Conservation (phyloP, 345 rosid genomes). For the Syzygium oleosum region DNA sequence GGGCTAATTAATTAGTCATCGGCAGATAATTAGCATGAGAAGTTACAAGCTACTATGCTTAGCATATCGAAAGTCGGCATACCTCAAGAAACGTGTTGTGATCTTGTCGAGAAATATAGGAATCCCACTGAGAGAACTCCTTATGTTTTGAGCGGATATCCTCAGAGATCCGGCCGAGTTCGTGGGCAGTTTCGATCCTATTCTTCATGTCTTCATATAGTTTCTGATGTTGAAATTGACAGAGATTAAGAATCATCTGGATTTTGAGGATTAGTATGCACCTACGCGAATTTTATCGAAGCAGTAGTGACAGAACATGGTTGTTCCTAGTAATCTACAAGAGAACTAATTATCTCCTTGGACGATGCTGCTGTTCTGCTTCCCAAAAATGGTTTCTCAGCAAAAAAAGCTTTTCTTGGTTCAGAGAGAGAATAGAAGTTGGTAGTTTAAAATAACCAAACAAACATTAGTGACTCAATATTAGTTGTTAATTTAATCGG, state of each 20-base stretch:
- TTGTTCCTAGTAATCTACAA: neutral
- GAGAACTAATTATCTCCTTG: neutral
- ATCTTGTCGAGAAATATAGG: constrained; percentile 26
- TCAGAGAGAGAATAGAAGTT: neutral
- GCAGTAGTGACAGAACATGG: neutral
- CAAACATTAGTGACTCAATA: neutral
- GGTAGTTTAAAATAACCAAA: neutral
- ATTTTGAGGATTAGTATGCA: neutral
- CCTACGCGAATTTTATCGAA: neutral
- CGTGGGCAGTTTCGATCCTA: constrained; percentile 21
- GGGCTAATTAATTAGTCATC: neutral
- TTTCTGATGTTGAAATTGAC: constrained; percentile 6
- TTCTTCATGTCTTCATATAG: constrained; percentile 43
- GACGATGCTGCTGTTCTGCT: neutral
- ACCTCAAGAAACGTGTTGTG: constrained; percentile 61
- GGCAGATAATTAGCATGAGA: neutral
- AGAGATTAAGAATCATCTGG: neutral
- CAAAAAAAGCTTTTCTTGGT: neutral
- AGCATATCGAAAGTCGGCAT: neutral
- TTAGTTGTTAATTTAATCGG: neutral
- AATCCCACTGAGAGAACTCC: constrained; percentile 52
- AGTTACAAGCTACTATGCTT: neutral
- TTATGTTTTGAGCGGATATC: constrained; percentile 20
- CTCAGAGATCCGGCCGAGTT: constrained; percentile 23
- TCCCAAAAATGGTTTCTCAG: neutral